These are phyloP conservation scores for Claviceps sp. DNA, from an alignment of 2,329 filamentous ascomycete species.

Conservation along the genomic window DNA sequence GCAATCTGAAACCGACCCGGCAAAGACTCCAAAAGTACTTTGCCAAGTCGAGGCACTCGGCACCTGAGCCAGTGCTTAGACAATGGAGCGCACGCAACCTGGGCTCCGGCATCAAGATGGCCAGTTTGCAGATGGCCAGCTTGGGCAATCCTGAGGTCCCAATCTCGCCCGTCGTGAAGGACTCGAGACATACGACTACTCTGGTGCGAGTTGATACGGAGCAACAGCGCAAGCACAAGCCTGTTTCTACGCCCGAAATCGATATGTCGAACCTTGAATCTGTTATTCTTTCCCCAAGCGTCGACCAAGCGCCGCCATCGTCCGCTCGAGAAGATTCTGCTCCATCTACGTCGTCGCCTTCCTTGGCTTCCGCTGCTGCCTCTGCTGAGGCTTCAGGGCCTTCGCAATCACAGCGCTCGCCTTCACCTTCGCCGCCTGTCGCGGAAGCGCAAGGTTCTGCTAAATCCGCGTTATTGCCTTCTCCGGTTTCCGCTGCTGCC, in stretches of 20 bases:
- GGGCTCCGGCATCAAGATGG: slow-evolving; percentile 3
- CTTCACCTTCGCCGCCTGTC: too few species aligned
- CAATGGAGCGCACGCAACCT: slow-evolving; percentile 13
- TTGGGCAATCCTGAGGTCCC: slow-evolving; percentile 3
- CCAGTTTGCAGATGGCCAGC: slow-evolving; percentile 6
- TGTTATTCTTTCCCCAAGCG: neutral
- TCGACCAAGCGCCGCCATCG: neutral
- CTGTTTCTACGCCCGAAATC: neutral
- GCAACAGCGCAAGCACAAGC: neutral
- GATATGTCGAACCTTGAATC: neutral
- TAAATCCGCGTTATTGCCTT: neutral
- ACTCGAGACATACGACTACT: neutral
- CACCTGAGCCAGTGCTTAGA: slow-evolving; percentile 14
- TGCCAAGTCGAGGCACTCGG: slow-evolving; percentile 14
- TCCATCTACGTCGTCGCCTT: neutral
- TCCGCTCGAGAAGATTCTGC: neutral
- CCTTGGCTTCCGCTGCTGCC: neutral
- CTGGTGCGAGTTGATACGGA: neutral
- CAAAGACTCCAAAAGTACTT: slow-evolving; percentile 20
- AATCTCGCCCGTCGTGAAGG: neutral
- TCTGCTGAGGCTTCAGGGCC: neutral
- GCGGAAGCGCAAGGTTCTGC: neutral
- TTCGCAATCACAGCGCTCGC: neutral
- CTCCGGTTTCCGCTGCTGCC: neutral
- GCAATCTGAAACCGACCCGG: slow-evolving; percentile 14